These are phyloP conservation scores for Aspergillus sparsus DNA, from an alignment of 495 filamentous ascomycete species.

Conservation along the genomic window DNA sequence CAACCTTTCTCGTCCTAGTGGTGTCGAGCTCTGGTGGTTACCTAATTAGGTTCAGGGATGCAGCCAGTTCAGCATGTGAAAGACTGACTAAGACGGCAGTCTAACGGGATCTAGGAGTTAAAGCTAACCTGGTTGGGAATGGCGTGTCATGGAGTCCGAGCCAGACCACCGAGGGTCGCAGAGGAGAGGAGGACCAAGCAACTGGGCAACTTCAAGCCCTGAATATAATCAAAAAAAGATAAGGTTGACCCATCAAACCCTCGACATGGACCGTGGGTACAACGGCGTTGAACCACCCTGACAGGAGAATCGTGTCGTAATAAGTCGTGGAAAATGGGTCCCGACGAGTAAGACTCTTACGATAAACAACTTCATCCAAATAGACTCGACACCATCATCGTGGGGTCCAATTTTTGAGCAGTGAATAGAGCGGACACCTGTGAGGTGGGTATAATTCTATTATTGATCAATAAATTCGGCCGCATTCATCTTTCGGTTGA, in stretches of 20 bases:
- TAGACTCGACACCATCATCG: neutral
- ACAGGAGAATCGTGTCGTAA: conserved; percentile 21
- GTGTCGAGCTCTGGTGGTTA: neutral
- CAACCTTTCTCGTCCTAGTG: neutral
- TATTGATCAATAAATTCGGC: neutral
- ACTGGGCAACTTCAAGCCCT: neutral
- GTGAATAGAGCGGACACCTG: too few relatives aligned
- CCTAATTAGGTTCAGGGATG: neutral
- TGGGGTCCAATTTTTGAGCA: too few relatives aligned
- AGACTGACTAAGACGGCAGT: neutral
- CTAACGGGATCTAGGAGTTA: too few relatives aligned
- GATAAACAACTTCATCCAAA: neutral
- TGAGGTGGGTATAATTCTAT: neutral
- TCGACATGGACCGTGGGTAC: neutral
- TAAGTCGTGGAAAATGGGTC: neutral
- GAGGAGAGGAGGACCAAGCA: neutral
- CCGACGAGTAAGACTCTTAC: neutral
- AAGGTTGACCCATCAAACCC: neutral
- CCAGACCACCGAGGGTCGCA: neutral
- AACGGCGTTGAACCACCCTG: conserved; percentile 2
- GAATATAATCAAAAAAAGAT: neutral
- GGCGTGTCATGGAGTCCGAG: too few relatives aligned
- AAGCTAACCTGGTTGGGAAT: too few relatives aligned
- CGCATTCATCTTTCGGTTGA: neutral
- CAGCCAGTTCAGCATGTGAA: conserved; percentile 1